These are phyloP conservation scores for Solanum pimpinellifolium DNA, from an alignment of 257 asterid species.

Conservation along the genomic window DNA sequence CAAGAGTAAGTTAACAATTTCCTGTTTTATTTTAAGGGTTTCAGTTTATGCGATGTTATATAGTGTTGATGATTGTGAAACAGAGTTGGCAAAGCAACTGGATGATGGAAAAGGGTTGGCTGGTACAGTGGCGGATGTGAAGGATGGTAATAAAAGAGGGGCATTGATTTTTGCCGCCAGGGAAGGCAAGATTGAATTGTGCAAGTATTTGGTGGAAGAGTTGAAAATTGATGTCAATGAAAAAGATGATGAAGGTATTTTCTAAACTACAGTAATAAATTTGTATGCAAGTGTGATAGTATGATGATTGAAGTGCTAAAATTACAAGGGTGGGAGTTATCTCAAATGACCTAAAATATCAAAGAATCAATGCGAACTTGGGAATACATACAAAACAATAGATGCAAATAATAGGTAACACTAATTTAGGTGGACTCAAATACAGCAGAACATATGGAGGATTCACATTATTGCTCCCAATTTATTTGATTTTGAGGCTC, in stretches of 20 bases:
- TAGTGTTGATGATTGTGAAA: not conserved
- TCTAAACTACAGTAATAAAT: not conserved
- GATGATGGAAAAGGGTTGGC: conserved; percentile 79
- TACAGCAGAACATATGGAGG: not conserved
- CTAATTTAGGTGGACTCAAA: not conserved
- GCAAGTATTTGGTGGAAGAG: conserved; percentile 87
- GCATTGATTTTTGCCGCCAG: conserved; percentile 92
- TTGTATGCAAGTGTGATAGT: not conserved
- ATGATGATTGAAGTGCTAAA: not conserved
- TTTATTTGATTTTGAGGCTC: not conserved
- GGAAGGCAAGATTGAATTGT: conserved; percentile 79
- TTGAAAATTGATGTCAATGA: conserved; percentile 63
- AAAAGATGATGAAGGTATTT: conserved; percentile 79
- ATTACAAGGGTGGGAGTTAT: not conserved
- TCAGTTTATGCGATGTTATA: not conserved
- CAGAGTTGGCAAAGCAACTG: conserved; percentile 56
- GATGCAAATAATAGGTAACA: not conserved
- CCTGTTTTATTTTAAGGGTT: not conserved
- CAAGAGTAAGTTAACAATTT: conserved; percentile 38
- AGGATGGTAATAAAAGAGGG: conserved; percentile 97
- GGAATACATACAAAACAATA: not conserved
- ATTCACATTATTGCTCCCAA: not conserved
- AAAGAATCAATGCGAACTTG: not conserved
- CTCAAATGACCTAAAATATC: not conserved
- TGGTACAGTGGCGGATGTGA: conserved; percentile 59